phyloP scores from a whole-genome alignment of 352 stramenopile species.

The Pythium aristosporum region DNA sequence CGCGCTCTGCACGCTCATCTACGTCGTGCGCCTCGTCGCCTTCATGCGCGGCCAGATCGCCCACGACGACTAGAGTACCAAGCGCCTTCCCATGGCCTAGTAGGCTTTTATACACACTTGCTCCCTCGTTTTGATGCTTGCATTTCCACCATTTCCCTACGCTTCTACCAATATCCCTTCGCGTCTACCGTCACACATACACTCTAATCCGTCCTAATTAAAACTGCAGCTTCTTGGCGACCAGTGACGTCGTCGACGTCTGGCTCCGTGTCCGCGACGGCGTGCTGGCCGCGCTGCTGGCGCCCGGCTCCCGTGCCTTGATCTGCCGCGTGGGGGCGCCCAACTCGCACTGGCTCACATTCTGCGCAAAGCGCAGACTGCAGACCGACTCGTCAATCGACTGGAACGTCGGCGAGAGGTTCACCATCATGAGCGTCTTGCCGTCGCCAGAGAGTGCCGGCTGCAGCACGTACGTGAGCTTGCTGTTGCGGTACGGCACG shows the following conservation, averaged over 20 bases:
- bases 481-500: slow-evolving; percentile 98
- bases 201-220: slow-evolving; percentile 24
- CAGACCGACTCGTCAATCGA: slow-evolving; percentile 97
- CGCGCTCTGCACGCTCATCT: slow-evolving; percentile 68
- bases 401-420: slow-evolving; percentile 94
- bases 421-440: slow-evolving; percentile 99
- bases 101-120: neutral
- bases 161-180: neutral
- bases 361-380: slow-evolving; percentile 96
- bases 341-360: slow-evolving; percentile 97
- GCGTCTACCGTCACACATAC: neutral
- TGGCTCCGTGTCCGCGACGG: slow-evolving; percentile 10
- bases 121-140: neutral
- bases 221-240: slow-evolving; percentile 40
- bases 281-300: neutral
- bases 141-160: neutral
- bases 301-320: slow-evolving; percentile 48
- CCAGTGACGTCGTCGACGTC: slow-evolving; percentile 24
- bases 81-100: neutral
- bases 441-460: slow-evolving; percentile 98
- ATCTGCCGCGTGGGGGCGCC: slow-evolving; percentile 92
- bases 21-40: slow-evolving; percentile 45
- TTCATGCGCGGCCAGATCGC: slow-evolving; percentile 48
- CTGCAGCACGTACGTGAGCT: slow-evolving; percentile 99
- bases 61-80: slow-evolving; percentile 28